phyloP scores from a whole-genome alignment of 176 grass and related monocot genomes.

The Triticum aestivum region IWGSC_CS_RefSeq_v2.1 NC_057797.1:34642486-34642985 shows the following conservation, averaged over 20 bases:
- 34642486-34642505: not conserved
- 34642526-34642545: not conserved
- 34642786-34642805: not conserved
- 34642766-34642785: not conserved
- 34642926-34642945: constrained; percentile 5
- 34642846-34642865: not conserved
- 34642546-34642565: not conserved
- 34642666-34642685: not conserved
- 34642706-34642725: not conserved
- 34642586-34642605: too few species aligned
- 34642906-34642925: not conserved
- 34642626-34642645: not conserved
- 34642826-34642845: not conserved
- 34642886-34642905: not conserved
- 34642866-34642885: not conserved
- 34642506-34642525: not conserved
- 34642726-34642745: not conserved
- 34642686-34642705: not conserved
- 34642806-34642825: not conserved
- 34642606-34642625: too few species aligned
- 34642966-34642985: not conserved
- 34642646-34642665: not conserved
- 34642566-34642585: not conserved
- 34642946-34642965: not conserved
- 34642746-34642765: not conserved